Evolutionary conservation across 495 filamentous ascomycete species (phyloP).

Genomic region (Penicillium argentinense): DNA sequence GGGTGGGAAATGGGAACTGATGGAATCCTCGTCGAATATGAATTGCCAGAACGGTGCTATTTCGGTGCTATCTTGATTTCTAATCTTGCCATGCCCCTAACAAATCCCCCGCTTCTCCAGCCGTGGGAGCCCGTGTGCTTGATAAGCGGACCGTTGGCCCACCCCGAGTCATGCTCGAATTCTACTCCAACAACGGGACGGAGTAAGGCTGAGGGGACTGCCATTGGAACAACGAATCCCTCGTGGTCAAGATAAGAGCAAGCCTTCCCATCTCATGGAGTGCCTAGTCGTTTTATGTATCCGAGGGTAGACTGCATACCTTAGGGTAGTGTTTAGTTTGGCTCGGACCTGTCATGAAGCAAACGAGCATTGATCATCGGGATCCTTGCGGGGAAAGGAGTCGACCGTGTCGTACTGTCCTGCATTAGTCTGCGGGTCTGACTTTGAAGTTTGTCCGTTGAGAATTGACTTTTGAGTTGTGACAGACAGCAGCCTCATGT

Average conservation of each 20-base stretch:
- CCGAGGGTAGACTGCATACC: no score
- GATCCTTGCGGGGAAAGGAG: constrained; percentile 12
- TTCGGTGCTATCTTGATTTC: constrained; percentile 6
- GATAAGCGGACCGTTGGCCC: constrained; percentile 9
- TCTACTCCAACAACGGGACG: background rate
- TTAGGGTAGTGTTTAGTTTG: background rate
- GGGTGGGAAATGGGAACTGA: background rate
- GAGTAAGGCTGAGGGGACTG: background rate
- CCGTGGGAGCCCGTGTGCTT: constrained; percentile 7
- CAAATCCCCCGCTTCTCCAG: constrained; percentile 5
- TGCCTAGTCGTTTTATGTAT: no score
- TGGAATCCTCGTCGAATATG: no score
- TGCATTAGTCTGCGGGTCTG: constrained; percentile 7
- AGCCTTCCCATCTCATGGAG: no score
- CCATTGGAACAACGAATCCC: no score
- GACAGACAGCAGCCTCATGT: no score
- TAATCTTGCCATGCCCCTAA: constrained; percentile 7
- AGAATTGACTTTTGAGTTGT: background rate
- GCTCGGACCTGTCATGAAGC: background rate
- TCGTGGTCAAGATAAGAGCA: no score
- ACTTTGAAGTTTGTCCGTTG: background rate
- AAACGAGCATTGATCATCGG: background rate
- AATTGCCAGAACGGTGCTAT: no score
- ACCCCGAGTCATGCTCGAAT: background rate
- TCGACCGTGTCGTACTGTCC: constrained; percentile 2